Percentiles rank a stretch among this genome's conserved stretches.
These are phyloP conservation scores for Lactarius sanguifluus DNA, from an alignment of 768 basidiomycete species.

Conservation along the genomic window DNA sequence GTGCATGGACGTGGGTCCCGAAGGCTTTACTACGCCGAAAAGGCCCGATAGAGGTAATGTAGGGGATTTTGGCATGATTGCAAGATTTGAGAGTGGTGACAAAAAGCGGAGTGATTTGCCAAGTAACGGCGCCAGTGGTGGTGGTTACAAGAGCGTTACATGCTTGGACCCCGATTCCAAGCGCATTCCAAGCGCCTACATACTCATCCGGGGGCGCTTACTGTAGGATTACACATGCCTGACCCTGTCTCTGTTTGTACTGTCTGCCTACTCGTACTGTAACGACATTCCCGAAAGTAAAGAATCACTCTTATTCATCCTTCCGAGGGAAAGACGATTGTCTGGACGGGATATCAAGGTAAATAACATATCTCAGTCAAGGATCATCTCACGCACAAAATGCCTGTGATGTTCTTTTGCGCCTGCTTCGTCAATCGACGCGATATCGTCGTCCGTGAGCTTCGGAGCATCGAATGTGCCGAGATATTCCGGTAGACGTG, in stretches of 20 bases:
- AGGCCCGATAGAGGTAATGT: constrained; percentile 71
- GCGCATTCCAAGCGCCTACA: no score
- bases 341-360: background rate
- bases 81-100: background rate
- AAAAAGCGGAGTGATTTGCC: no score
- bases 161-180: background rate
- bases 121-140: background rate
- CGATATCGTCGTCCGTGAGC: constrained; percentile 34
- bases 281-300: background rate
- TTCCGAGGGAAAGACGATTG: background rate
- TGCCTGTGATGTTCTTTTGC: constrained; percentile 35
- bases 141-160: background rate
- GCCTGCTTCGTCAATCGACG: constrained; percentile 35
- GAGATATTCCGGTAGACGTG: constrained; percentile 50
- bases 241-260: background rate
- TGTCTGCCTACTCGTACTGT: background rate
- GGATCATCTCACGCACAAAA: constrained; percentile 31
- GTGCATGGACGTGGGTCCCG: constrained; percentile 91
- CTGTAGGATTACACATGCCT: no score
- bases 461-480: constrained; percentile 43
- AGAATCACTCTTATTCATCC: constrained; percentile 1
- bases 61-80: constrained; percentile 30
- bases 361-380: background rate
- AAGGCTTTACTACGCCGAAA: constrained; percentile 89
- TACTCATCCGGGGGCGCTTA: background rate